Percentiles rank a stretch among this genome's conserved stretches.
phyloP scores from a whole-genome alignment of 495 filamentous ascomycete genomes.

The Platismatia glauca region DNA sequence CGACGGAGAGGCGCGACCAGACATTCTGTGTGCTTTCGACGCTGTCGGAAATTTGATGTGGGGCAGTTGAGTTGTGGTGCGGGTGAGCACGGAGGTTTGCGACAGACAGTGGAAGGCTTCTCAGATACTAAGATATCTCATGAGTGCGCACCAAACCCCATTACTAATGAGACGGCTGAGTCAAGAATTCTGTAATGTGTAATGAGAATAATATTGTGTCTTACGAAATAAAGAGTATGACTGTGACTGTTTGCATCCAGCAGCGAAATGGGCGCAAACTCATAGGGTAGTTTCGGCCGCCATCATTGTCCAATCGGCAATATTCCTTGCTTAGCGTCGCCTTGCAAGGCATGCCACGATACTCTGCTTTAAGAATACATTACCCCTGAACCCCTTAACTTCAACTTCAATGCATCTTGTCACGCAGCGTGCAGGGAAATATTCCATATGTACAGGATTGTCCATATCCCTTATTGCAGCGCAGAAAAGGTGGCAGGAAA shows the following conservation, averaged over 20 bases:
- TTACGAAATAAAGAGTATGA: not conserved
- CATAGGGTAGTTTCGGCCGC: not conserved
- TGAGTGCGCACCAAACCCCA: not conserved
- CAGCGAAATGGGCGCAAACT: constrained; percentile 9
- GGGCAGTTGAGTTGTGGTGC: not conserved
- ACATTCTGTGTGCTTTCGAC: constrained; percentile 9
- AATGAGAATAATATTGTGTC: not conserved
- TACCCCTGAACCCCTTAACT: not conserved
- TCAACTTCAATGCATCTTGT: not conserved
- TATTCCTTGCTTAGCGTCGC: not conserved
- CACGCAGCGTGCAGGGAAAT: too few relatives aligned
- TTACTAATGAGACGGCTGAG: not conserved
- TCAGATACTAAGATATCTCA: not conserved
- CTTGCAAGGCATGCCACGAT: not conserved
- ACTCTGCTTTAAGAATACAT: too few relatives aligned
- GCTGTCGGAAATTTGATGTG: not conserved
- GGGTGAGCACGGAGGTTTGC: constrained; percentile 5
- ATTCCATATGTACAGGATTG: not conserved
- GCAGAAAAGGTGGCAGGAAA: not conserved
- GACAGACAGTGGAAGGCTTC: not conserved
- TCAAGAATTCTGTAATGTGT: not conserved
- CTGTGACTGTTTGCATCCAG: constrained; percentile 1
- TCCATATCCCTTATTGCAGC: not conserved
- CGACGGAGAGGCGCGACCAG: constrained; percentile 19
- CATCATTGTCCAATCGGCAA: constrained; percentile 14